Evolutionary conservation across 116 monocot species (phyloP), one percentile per base, ranked within the genome.

Genomic region (Iris pallida): DNA sequence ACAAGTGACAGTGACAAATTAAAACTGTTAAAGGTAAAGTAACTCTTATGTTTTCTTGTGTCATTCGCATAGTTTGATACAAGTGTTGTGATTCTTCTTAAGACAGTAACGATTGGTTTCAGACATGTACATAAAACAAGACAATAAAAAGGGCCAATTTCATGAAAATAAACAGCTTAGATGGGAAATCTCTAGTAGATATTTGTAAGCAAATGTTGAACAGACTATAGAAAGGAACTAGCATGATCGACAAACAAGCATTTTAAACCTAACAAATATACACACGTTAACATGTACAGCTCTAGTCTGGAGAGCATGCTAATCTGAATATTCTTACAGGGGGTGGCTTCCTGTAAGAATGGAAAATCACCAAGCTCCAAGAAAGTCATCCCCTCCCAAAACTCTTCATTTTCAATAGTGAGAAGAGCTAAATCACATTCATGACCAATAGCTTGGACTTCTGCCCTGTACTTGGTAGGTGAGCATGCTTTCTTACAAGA

Each of bases 401-500:
- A 97, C 63, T 97, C 92, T 76, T 97, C 81, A 53, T 60, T 92
- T 55, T 89, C 83, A 73, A 97, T 87, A 40, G 81, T 87, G 45
- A 97, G 82, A 73, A 97, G 82, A 45, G 97, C 97, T 57, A 97
- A 75, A 81, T 97, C 97, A 67, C 97, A 97, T 77, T 97, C 97
- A 73, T 97, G 97, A 3, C 97, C 97, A 53, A 97, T 68, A 68
- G 97, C 97, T 71, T 85, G 80, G 40, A 97, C 82, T 80, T 97
- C 85, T 45, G 97, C 97, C 47, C 85, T 90, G 56, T 92, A 97
- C 59, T 97, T 97, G 42, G 81, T 92, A 68, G 97, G 92, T 2
- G 90, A 97, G 4, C 97, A 76, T 97, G 97, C 75, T 97, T 97
- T 80, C 97, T 89, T 16, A 97, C 90, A 20, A 92, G 83, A 87